A percentile compares a stretch with the other conserved stretches of the same genome.
phyloP scores from a whole-genome alignment of 2,329 filamentous ascomycete genomes.

The Sordariomycetes sp. region DNA sequence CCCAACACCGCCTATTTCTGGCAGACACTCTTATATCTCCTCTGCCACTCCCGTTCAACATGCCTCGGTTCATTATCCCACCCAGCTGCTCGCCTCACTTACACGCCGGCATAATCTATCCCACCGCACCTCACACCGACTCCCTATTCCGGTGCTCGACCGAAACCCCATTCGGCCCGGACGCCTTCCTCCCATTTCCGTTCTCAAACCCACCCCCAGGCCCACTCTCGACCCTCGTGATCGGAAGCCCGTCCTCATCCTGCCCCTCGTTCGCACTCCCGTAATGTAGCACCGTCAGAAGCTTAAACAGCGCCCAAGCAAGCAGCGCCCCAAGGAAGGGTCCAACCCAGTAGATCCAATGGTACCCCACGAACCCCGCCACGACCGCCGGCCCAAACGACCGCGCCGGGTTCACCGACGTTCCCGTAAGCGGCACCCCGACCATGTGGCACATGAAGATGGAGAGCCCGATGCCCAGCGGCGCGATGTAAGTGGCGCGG shows the following conservation, averaged over 20 bases:
- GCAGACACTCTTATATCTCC: too few species aligned
- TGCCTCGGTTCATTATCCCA: too few species aligned
- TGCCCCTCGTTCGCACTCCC: slow-evolving; percentile 34
- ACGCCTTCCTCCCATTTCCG: too few species aligned
- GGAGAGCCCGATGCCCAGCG: slow-evolving; percentile 57
- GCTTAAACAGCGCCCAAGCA: slow-evolving; percentile 33
- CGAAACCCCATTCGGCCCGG: too few species aligned
- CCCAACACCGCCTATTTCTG: too few species aligned
- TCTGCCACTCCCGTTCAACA: too few species aligned
- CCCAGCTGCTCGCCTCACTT: too few species aligned
- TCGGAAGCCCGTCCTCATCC: slow-evolving; percentile 20
- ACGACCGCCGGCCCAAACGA: slow-evolving; percentile 35
- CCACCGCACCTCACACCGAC: too few species aligned
- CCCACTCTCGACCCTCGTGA: too few species aligned
- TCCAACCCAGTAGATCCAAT: slow-evolving; percentile 43
- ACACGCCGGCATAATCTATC: too few species aligned
- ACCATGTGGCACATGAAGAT: slow-evolving; percentile 47
- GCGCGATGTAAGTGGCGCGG: slow-evolving; percentile 56
- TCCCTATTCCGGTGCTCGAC: too few species aligned
- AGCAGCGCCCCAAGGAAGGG: slow-evolving; percentile 34
- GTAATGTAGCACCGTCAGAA: slow-evolving; percentile 38
- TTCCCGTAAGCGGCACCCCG: slow-evolving; percentile 31
- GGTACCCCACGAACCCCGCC: slow-evolving; percentile 26
- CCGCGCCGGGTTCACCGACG: slow-evolving; percentile 34
- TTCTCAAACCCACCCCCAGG: too few species aligned